Base-by-base conservation (phyloP, 2,329 filamentous ascomycete species). In the Aspergillus fumigatus region DNA sequence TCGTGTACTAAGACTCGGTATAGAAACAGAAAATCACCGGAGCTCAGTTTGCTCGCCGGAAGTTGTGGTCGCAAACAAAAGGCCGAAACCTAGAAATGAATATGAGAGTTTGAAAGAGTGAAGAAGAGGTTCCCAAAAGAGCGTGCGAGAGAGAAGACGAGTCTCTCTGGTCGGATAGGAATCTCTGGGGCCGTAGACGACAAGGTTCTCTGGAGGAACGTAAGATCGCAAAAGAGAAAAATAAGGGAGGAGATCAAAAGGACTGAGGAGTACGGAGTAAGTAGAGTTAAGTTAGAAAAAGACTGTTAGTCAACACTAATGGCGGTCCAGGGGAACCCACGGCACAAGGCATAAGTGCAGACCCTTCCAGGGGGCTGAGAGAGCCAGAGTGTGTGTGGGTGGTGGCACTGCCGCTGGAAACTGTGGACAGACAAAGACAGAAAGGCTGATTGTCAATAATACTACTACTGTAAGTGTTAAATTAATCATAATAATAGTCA, bases 131-230 rank as follows among this genome's bases (percentile, higher is more conserved):
- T 71, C 69, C 70, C 70, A 60, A 71, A 75, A 58, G 74, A 76
- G 66, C 56, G 74, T 75, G 65, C 59, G 65, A 68, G 71, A 75
- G 72, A 74, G 70, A 68, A 59, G 41, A 63, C 60, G 58, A 65
- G 66, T 69, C 71, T 61, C 70, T 74, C 73, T 66, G 71, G 73
- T 75, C 70, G 69, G 71, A 73, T 65, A 65, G 68, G 70, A 74
- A 68, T 66, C 69, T 69, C 67, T 58, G 64, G 56, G 35, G 59
- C 48, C 51, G 45, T 55, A 58, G 60, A 62, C 60, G 62, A 63
- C 56, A 53, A 57, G 63, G 52, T 57, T 56, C 58, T 62, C 59
- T 55, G 57, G 56, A 59, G 60, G 59, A 49, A 59, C 55, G 55
- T 55, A 59, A 54, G 55, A 54, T 52, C 51, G 53, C 55, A 59